Percentiles rank a stretch among this genome's conserved stretches.
Conservation (phyloP, 2,329 filamentous ascomycete genomes). For the Coleophoma crateriformis region DNA sequence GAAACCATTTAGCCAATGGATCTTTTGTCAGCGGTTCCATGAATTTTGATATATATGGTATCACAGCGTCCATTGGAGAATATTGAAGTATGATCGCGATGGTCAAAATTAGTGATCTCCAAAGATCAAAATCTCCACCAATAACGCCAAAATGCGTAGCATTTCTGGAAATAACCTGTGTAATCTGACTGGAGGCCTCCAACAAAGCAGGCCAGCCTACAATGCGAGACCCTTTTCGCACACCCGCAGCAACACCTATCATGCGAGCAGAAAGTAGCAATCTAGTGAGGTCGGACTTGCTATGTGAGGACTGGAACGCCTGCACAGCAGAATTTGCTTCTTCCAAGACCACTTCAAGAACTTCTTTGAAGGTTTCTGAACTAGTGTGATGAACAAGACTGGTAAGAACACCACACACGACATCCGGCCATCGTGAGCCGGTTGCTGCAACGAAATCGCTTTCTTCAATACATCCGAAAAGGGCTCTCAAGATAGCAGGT, state of each 20-base stretch:
- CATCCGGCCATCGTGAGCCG: slow-evolving; percentile 47
- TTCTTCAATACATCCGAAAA: slow-evolving; percentile 38
- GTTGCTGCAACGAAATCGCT: slow-evolving; percentile 41
- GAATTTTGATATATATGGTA: slow-evolving; percentile 63
- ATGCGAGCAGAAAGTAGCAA: slow-evolving; percentile 48
- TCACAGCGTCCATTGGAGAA: slow-evolving; percentile 73
- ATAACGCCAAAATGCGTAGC: slow-evolving; percentile 18
- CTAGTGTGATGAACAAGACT: slow-evolving; percentile 80
- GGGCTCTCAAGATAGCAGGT: slow-evolving; percentile 42
- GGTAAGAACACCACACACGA: slow-evolving; percentile 71
- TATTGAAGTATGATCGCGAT: slow-evolving; percentile 65
- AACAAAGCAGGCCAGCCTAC: slow-evolving; percentile 56
- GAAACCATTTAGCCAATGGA: slow-evolving; percentile 65
- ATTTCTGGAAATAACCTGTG: slow-evolving; percentile 43
- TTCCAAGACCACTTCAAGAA: slow-evolving; percentile 58
- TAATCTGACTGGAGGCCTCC: slow-evolving; percentile 30
- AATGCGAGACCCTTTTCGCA: slow-evolving; percentile 75
- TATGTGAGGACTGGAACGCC: slow-evolving; percentile 28
- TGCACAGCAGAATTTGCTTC: slow-evolving; percentile 33
- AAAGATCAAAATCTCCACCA: slow-evolving; percentile 37
- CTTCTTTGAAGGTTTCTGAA: slow-evolving; percentile 63
- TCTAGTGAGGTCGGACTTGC: slow-evolving; percentile 30
- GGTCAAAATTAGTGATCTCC: slow-evolving; percentile 52
- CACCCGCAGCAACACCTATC: slow-evolving; percentile 66
- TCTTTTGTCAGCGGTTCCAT: slow-evolving; percentile 60